phyloP scores from a whole-genome alignment of 352 stramenopile species.

The Elongisporangium anandrum region DNA sequence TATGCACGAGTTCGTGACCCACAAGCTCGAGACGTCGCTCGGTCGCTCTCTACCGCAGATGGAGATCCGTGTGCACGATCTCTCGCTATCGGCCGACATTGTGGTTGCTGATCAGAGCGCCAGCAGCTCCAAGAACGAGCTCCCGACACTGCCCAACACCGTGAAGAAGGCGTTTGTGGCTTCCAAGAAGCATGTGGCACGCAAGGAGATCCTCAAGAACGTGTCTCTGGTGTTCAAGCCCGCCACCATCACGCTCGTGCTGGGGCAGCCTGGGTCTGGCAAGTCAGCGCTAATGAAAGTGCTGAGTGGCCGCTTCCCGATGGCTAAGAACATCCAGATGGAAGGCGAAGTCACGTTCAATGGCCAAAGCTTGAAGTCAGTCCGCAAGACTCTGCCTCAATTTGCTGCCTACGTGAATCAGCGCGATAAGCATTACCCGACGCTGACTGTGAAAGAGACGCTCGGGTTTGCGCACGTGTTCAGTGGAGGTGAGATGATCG shows the following conservation, averaged over 20 bases:
- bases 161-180: constrained; percentile 25
- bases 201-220: constrained; percentile 32
- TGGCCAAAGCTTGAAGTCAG: constrained; percentile 14
- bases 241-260: constrained; percentile 25
- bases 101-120: constrained; percentile 10
- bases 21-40: constrained; percentile 10
- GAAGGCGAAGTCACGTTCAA: constrained; percentile 50
- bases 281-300: constrained; percentile 33
- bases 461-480: constrained; percentile 51
- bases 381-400: constrained; percentile 37
- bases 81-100: constrained; percentile 5
- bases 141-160: constrained; percentile 21
- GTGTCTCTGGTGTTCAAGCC: constrained; percentile 21
- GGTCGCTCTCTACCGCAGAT: constrained; percentile 18
- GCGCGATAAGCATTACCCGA: constrained; percentile 42
- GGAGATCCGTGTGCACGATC: constrained; percentile 25
- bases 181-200: constrained; percentile 22
- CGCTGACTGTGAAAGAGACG: constrained; percentile 53
- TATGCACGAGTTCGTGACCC: constrained; percentile 8
- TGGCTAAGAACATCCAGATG: constrained; percentile 29
- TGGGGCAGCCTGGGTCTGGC: constrained; percentile 29
- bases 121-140: constrained; percentile 4
- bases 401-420: constrained; percentile 49
- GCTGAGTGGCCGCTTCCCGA: constrained; percentile 38
- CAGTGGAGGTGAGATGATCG: constrained; percentile 36